Base-by-base conservation (phyloP, 2,329 filamentous ascomycete species). In the Allantophomopsis lycopodina region DNA sequence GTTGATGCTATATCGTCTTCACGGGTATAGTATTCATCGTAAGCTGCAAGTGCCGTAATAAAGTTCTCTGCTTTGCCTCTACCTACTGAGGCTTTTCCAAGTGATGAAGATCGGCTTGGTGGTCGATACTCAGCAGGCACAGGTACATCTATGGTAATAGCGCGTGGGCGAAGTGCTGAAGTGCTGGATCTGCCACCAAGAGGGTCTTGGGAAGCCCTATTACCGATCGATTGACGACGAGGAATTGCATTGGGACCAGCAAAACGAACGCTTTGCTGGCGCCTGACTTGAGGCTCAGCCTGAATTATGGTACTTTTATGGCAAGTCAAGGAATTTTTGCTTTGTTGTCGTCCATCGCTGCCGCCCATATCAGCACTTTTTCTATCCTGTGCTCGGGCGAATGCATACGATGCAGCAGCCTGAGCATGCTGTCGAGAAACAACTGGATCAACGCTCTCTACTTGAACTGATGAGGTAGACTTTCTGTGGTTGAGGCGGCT, bases 391-490 rank as follows among this genome's bases (percentile, higher is more conserved):
- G 70, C 69, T 43, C 69, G 64, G 6, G 60, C 55, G 51, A 73
- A 83, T 2, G 79, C 79, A 49, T 76, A 61, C 28, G 63, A 60
- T 7, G 79, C 79, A 16, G 79, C 78, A 32, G 70, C 65, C 32
- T 74, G 68, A 7, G 79, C 79, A 54, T 81, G 73, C 40, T 71
- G 63, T 37, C 71, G 65, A 2, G 71, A 69, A 3, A 59, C 54
- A 46, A 66, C 59, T 35, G 76, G 69, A 38, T 66, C 60, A 37
- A 70, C 62, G 15, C 71, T 55, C 42, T 60, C 59, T 21, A 64
- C 62, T 37, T 62, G 62, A 21, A 64, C 57, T 28, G 69, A 70
- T 42, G 60, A 63, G n/a, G 62, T 63, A 6, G 72, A 76, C 50
- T 71, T 76, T 52, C 66, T 69, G 46, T 64, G 66, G 48, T 59